Evolutionary conservation across 2,329 filamentous ascomycete species (phyloP).

Genomic region (Phaeosphaeriaceae sp.): DNA sequence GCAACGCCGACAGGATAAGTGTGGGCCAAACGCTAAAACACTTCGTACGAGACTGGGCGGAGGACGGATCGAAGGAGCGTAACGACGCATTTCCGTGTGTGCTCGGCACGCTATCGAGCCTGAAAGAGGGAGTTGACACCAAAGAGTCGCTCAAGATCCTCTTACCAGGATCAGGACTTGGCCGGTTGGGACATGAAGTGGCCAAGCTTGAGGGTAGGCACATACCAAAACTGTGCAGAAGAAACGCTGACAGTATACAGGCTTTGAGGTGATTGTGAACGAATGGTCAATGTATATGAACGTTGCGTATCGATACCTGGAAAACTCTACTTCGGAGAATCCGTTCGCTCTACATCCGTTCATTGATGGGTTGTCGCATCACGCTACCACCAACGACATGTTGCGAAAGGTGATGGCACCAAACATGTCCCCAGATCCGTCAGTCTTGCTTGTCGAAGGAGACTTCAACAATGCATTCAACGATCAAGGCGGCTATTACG

Average conservation of each 20-base stretch:
- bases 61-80: conserved; percentile 57
- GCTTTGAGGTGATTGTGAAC: conserved; percentile 62
- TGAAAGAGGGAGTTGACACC: not conserved
- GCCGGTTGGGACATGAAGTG: conserved; percentile 61
- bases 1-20: conserved; percentile 54
- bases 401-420: conserved; percentile 57
- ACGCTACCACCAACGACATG: conserved; percentile 57
- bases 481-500: conserved; percentile 46
- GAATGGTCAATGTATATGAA: conserved; percentile 68
- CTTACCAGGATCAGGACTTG: conserved; percentile 62
- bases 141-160: conserved; percentile 50
- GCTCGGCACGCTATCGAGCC: conserved; percentile 27
- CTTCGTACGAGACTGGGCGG: conserved; percentile 64
- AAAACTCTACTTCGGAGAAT: conserved; percentile 33
- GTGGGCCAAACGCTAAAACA: conserved; percentile 64
- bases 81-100: conserved; percentile 49
- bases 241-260: conserved; percentile 24
- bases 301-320: conserved; percentile 59
- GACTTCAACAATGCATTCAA: conserved; percentile 60
- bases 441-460: conserved; percentile 61
- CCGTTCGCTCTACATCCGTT: conserved; percentile 57
- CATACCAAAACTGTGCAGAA: too few relatives aligned
- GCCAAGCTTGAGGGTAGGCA: conserved; percentile 49
- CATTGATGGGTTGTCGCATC: conserved; percentile 64
- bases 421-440: conserved; percentile 37